Conservation (phyloP, 225 moss, liverwort and hornwort genomes). For the Climacium dendroides region DNA sequence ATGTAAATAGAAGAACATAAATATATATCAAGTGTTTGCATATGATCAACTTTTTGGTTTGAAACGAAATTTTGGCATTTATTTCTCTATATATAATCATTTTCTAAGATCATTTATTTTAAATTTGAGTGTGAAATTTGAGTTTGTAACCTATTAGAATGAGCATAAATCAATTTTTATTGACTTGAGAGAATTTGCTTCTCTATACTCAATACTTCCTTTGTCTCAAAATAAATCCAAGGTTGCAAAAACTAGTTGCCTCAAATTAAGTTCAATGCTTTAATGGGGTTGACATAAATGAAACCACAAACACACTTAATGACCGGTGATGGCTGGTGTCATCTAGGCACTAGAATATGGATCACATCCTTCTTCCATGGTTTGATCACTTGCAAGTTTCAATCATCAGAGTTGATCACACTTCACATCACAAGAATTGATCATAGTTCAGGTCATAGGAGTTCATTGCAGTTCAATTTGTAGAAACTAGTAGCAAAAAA, state of each 20-base stretch:
- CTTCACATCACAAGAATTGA: accelerated
- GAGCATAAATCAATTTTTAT: accelerated
- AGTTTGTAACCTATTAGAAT: neutral
- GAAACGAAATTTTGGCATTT: neutral
- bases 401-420: neutral
- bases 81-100: accelerated
- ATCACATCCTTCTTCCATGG: accelerated
- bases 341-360: accelerated
- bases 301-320: accelerated
- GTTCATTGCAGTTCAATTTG: accelerated
- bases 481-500: accelerated
- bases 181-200: neutral
- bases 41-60: neutral
- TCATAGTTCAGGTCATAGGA: accelerated
- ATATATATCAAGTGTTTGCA: too few species aligned
- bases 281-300: neutral
- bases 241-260: too few species aligned
- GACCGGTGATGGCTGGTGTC: too few species aligned
- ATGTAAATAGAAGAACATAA: neutral
- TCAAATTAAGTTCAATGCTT: neutral
- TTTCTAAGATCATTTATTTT: neutral
- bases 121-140: neutral
- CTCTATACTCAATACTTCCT: neutral
- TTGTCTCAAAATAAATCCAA: neutral
- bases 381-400: neutral